Evolutionary conservation across 2,329 filamentous ascomycete genomes (phyloP).

Genomic region (Neocucurbitaria cava): DNA sequence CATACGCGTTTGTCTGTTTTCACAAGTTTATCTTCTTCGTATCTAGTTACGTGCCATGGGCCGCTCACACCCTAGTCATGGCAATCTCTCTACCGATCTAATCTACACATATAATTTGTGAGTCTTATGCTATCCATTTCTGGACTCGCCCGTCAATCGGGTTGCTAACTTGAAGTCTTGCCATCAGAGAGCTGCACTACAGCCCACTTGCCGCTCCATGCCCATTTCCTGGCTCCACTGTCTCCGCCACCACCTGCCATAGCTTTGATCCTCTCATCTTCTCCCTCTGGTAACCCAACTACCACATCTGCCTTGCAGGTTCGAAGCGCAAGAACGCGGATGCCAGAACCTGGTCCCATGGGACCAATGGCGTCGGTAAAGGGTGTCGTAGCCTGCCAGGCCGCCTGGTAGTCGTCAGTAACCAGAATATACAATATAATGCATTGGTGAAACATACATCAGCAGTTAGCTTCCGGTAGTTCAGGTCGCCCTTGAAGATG

Average conservation of each 20-base stretch:
- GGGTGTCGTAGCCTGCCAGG: conserved; percentile 86
- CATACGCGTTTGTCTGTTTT: too few species aligned
- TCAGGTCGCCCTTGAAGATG: conserved; percentile 96
- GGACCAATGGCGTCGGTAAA: conserved; percentile 87
- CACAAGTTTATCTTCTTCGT: too few species aligned
- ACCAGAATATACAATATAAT: neutral
- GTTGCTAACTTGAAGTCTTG: conserved; percentile 51
- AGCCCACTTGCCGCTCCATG: conserved; percentile 95
- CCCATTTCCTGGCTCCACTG: conserved; percentile 78
- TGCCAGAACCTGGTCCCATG: conserved; percentile 78
- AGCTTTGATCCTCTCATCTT: conserved; percentile 79
- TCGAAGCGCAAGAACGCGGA: conserved; percentile 84
- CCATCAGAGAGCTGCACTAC: conserved; percentile 86
- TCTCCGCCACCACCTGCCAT: conserved; percentile 75
- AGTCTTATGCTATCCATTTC: neutral
- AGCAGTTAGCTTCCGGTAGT: conserved; percentile 90
- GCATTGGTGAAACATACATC: conserved; percentile 70
- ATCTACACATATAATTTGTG: neutral
- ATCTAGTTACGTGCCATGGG: too few species aligned
- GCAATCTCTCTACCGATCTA: too few species aligned
- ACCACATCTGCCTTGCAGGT: conserved; percentile 98
- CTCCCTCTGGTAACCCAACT: conserved; percentile 80
- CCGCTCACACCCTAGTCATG: too few species aligned
- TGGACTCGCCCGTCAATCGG: neutral
- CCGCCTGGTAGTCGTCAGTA: conserved; percentile 57